Evolutionary conservation across 257 asterid genomes (phyloP).

Genomic region (Coffea canephora): DNA sequence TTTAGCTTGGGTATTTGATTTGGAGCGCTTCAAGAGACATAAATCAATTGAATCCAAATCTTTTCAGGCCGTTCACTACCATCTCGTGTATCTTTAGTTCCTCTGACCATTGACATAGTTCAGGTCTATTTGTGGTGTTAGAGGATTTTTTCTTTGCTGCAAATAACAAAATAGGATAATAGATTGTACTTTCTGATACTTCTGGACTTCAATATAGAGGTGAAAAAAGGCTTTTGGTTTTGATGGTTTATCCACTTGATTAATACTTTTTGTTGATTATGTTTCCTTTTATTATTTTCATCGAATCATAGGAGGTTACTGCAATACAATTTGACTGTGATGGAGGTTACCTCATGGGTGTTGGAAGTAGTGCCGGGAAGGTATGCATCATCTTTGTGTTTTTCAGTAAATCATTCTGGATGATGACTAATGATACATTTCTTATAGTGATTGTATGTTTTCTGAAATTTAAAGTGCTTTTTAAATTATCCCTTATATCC

Average conservation of each 20-base stretch:
- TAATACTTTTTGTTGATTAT: not conserved
- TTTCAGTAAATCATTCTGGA: not conserved
- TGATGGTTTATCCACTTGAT: not conserved
- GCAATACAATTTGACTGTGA: constrained; percentile 82
- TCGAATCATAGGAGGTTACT: constrained; percentile 67
- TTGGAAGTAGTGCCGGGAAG: constrained; percentile 94
- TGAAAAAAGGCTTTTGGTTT: not conserved
- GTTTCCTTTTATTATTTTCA: not conserved
- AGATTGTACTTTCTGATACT: not conserved
- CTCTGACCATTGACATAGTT: too few species aligned
- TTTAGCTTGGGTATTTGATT: too few species aligned
- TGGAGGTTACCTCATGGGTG: constrained; percentile 80
- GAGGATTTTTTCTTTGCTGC: not conserved
- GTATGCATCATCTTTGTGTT: constrained; percentile 30
- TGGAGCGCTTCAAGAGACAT: too few species aligned
- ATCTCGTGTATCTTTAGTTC: too few species aligned
- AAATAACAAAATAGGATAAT: too few species aligned
- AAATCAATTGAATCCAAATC: too few species aligned
- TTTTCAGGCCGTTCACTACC: too few species aligned
- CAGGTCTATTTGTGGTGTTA: not conserved
- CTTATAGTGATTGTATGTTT: not conserved
- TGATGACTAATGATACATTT: not conserved
- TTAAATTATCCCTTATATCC: not conserved
- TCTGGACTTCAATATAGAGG: not conserved
- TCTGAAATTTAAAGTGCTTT: not conserved